phyloP scores from a whole-genome alignment of 352 stramenopile species.

The Phytophthora colocasiae region DNA sequence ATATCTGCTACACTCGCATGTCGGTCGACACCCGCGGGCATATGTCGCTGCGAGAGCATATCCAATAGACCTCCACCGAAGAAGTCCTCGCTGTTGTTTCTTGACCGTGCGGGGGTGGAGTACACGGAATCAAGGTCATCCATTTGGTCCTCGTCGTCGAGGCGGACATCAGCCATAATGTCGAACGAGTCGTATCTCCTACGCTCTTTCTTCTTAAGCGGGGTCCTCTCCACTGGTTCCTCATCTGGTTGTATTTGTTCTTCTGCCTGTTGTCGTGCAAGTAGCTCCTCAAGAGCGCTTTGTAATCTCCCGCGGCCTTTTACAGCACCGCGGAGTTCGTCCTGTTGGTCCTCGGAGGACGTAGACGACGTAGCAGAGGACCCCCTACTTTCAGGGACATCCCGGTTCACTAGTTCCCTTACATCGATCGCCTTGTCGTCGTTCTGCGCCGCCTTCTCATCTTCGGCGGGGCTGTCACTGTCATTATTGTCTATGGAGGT shows the following conservation, averaged over 20 bases:
- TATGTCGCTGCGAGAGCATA: conserved; percentile 46
- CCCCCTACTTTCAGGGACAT: conserved; percentile 21
- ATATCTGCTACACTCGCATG: conserved; percentile 46
- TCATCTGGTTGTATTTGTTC: conserved; percentile 25
- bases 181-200: conserved; percentile 46
- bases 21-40: conserved; percentile 37
- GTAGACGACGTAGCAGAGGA: conserved; percentile 43
- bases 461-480: conserved; percentile 4
- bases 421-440: conserved; percentile 73
- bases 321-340: conserved; percentile 10
- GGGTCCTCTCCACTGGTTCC: conserved; percentile 18
- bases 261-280: conserved; percentile 29
- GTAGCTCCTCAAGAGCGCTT: conserved; percentile 27
- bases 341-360: conserved; percentile 40
- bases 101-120: conserved; percentile 32
- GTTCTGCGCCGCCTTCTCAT: conserved; percentile 41
- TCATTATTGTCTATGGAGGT: conserved; percentile 9
- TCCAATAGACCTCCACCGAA: conserved; percentile 35
- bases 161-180: conserved; percentile 32
- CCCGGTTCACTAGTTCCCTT: conserved; percentile 52
- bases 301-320: conserved; percentile 24
- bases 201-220: conserved; percentile 24
- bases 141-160: conserved; percentile 30
- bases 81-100: conserved; percentile 44
- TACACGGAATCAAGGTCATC: conserved; percentile 39